These are phyloP conservation scores for Avicennia marina DNA, from an alignment of 257 asterid species.

Conservation along the genomic window DNA sequence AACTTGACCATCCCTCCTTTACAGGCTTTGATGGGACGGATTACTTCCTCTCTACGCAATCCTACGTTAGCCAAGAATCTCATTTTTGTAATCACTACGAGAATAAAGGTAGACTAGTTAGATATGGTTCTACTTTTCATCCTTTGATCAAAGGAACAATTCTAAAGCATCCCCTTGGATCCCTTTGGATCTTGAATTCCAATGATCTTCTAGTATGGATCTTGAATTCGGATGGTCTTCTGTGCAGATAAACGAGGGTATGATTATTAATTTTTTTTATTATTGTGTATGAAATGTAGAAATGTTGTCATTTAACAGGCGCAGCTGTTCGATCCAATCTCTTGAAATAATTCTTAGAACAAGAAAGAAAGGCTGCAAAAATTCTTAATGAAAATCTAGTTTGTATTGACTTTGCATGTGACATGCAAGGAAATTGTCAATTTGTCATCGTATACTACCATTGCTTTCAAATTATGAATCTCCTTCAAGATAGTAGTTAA, in stretches of 20 bases:
- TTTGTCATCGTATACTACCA: not conserved
- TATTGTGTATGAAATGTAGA: too few species aligned
- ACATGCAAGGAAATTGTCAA: not conserved
- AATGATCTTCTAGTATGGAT: too few species aligned
- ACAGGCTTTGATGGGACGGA: constrained; percentile 30
- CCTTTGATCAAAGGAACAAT: not conserved
- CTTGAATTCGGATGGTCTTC: too few species aligned
- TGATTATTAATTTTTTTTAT: too few species aligned
- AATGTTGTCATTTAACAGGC: too few species aligned
- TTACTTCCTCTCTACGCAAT: constrained; percentile 4
- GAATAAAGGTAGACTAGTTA: not conserved
- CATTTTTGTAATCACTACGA: not conserved
- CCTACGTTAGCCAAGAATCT: constrained; percentile 17
- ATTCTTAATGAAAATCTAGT: not conserved
- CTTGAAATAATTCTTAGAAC: too few species aligned
- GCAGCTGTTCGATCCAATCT: too few species aligned
- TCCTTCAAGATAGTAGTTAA: not conserved
- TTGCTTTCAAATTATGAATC: not conserved
- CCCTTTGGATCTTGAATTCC: too few species aligned
- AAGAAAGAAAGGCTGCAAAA: too few species aligned
- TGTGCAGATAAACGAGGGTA: too few species aligned
- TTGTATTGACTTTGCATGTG: not conserved
- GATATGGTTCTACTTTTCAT: not conserved
- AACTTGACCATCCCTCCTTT: constrained; percentile 22
- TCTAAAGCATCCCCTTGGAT: too few species aligned